Evolutionary conservation across 2,329 filamentous ascomycete species (phyloP), one percentile per base, ranked within the genome.

Genomic region (Cercospora canescens): DNA sequence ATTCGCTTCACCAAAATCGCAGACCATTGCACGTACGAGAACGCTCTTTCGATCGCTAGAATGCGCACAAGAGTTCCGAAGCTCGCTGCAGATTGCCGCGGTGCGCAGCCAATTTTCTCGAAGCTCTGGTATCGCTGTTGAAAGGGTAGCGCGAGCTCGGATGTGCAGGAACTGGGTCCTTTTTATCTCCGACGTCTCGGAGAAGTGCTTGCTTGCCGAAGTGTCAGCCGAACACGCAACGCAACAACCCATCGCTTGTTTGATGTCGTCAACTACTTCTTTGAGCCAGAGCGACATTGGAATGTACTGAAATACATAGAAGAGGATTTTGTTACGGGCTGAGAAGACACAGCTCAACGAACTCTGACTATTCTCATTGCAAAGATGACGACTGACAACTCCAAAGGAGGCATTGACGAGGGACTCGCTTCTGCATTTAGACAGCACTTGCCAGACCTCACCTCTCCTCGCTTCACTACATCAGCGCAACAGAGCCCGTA

Each of bases 401-500:
- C 55, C 37, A 67, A 66, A n/a, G 63, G 55, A n/a, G 21, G 60
- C 26, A 63, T 69, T 8, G 58, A 72, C 37, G 37, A 65, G 48
- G 64, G 58, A 24, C 62, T 72, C 24, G 70, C 67, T 6, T 63
- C 70, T 21, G 71, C 64, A 7, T 89, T 86, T 72, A 85, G 87
- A 68, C 79, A 85, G 69, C 84, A 86, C 73, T 80, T 91, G 16
- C 88, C 88, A 0, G 87, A 90, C 70, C 80, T 90, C 58, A 82
- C 73, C 70, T 81, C 79, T 18, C 83, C 85, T 26, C 85, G 88
- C 18, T 91, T 91, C 78, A 84, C 82, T n/a, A 81, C 81, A 1
- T 87, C 90, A 81, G 83, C 86, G 67, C 81, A 81, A 54, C 88
- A 89, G 73, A 83, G 88, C 76, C 85, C 87, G 1, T 83, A 87